Conservation (phyloP, 2,329 filamentous ascomycete genomes). For the Arachnomyces sp. region DNA sequence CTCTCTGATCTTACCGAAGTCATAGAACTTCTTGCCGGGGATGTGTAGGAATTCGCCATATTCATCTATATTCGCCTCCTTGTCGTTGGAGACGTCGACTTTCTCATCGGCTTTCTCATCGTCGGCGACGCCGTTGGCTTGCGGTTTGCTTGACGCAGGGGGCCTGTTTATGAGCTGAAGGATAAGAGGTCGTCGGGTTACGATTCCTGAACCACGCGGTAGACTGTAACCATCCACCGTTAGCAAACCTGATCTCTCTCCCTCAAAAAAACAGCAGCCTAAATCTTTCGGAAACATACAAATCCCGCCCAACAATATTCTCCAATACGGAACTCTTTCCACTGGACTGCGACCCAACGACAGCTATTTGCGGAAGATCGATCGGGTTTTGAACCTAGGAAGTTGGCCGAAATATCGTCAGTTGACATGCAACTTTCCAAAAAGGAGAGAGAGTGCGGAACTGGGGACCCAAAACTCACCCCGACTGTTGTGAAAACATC, state of each 20-base stretch:
- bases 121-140: slow-evolving; percentile 57
- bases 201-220: slow-evolving; percentile 94
- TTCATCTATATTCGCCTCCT: slow-evolving; percentile 85
- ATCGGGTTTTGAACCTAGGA: slow-evolving; percentile 91
- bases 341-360: slow-evolving; percentile 96
- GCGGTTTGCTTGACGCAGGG: slow-evolving; percentile 48
- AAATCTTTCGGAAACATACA: slow-evolving; percentile 56
- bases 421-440: slow-evolving; percentile 2
- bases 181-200: slow-evolving; percentile 89
- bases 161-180: slow-evolving; percentile 95
- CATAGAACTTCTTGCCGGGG: slow-evolving; percentile 92
- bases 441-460: not conserved
- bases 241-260: slow-evolving; percentile 19
- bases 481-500: slow-evolving; percentile 99
- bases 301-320: slow-evolving; percentile 97
- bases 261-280: slow-evolving; percentile 8
- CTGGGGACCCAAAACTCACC: slow-evolving; percentile 42
- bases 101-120: slow-evolving; percentile 50
- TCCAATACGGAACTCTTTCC: slow-evolving; percentile 98
- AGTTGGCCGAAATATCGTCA: slow-evolving; percentile 18
- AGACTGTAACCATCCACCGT: slow-evolving; percentile 51
- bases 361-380: slow-evolving; percentile 94
- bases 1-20: slow-evolving; percentile 97
- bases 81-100: slow-evolving; percentile 62
- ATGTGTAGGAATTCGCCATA: slow-evolving; percentile 99